Base-by-base conservation (phyloP, 1,139 yeast species). In the Candida labiduridarum region DNA sequence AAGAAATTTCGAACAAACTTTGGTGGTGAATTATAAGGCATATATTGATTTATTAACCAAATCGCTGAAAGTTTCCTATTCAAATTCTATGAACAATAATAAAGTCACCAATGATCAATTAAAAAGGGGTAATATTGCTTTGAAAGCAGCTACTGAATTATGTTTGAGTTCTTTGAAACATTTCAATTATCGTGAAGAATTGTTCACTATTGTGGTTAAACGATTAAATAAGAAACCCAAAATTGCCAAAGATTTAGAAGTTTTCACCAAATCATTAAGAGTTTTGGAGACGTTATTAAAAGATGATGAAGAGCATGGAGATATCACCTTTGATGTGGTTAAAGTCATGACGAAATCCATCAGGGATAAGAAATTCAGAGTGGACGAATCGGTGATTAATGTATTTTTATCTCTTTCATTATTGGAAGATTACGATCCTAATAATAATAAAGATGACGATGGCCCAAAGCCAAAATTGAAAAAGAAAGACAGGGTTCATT, bases 401-500 rank as follows among this genome's bases (percentile, higher is more conserved):
- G 73, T 89, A 1, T 78, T 92, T 49, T 72, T 92, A 49, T 84
- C 94, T 2, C 69, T 92, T 54, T 81, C 90, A 16, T 77, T 94
- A 16, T 74, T 94, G 51, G 83, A 84, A 36, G 98, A 91, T 66
- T 89, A 90, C 55, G 90, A 89, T 62, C 91, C 96, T 34, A 76
- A 79, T 19, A 78, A 81, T 57, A 78, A 74, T 40, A 74, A 71
- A 43, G 73, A 73, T 27, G 74, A 74, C 40, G 74, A 70, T 25
- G 71, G 68, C 48, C 71, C 72, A 11, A 71, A 69, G 48, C 71
- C 72, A 11, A 87, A 85, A 61, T 49, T 86, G 40, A 85, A 82
- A 64, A 91, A 90, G 75, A 89, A 91, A 65, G 96, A 94, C 65
- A 78, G 97, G 59, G 89, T 89, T 6, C 96, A 92, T 72, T 70